Evolutionary conservation across 2,329 filamentous ascomycete species (phyloP).

Genomic region (Neonectria magnoliae): DNA sequence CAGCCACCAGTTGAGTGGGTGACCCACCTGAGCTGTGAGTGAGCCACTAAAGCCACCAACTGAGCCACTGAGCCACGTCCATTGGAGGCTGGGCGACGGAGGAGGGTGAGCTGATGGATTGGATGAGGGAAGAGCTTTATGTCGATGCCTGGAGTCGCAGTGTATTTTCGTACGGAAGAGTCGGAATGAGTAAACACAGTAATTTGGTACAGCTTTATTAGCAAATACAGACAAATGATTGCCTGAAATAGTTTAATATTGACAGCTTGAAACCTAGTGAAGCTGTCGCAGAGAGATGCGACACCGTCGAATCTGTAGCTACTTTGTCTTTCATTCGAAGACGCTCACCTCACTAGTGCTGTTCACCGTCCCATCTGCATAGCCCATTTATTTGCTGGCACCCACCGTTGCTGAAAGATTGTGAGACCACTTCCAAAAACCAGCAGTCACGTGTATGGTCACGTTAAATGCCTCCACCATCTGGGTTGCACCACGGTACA

Average conservation of each 20-base stretch:
- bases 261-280: background rate
- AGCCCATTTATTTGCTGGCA: background rate
- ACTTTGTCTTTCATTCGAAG: background rate
- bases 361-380: background rate
- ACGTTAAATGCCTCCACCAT: conserved; percentile 23
- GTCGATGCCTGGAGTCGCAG: conserved; percentile 6
- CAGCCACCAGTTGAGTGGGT: conserved; percentile 25
- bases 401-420: background rate
- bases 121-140: background rate
- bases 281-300: no score
- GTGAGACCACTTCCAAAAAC: background rate
- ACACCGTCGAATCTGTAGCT: background rate
- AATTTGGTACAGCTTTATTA: background rate
- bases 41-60: conserved; percentile 4
- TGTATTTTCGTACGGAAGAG: background rate
- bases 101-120: conserved; percentile 10
- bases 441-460: conserved; percentile 35
- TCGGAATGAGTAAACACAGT: background rate
- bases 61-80: background rate
- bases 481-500: conserved; percentile 38
- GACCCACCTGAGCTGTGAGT: conserved; percentile 40
- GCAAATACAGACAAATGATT: background rate
- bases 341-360: background rate
- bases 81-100: background rate
- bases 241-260: background rate